Conservation (phyloP, 306 rosid species). For the Prunus davidiana region DNA sequence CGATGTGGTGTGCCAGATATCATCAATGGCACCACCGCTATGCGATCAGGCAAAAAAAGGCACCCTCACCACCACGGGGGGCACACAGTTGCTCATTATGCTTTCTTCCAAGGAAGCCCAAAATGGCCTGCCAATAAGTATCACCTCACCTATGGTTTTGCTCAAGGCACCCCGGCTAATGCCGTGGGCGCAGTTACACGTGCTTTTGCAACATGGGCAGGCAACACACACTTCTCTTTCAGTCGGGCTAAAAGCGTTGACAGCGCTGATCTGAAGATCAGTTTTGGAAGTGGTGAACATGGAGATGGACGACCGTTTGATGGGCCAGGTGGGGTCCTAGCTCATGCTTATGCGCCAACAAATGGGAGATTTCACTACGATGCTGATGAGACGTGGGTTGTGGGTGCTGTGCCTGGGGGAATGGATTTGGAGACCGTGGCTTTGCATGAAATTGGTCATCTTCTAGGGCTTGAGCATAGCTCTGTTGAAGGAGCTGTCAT, state of each 20-base stretch:
- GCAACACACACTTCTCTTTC: constrained; percentile 16
- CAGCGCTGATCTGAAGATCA: constrained; percentile 10
- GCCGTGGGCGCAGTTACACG: constrained; percentile 6
- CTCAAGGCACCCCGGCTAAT: neutral
- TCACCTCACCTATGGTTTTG: constrained; percentile 18
- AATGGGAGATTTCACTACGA: constrained; percentile 35
- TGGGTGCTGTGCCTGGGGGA: neutral
- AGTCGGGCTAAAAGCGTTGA: neutral
- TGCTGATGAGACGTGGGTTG: constrained; percentile 22
- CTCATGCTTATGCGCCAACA: constrained; percentile 24
- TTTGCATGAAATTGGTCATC: constrained; percentile 41
- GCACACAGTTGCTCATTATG: neutral
- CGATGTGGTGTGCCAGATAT: no score
- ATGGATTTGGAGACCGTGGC: constrained; percentile 30
- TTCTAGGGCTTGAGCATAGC: constrained; percentile 37
- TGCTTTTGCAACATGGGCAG: constrained; percentile 31
- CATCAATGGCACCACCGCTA: no score
- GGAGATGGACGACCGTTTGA: constrained; percentile 27
- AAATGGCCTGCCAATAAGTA: constrained; percentile 29
- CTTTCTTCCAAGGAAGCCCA: neutral
- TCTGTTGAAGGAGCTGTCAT: constrained; percentile 22
- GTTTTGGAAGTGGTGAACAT: constrained; percentile 19
- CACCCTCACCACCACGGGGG: no score
- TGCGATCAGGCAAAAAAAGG: no score
- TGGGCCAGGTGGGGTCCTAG: constrained; percentile 16